phyloP scores from a whole-genome alignment of 768 basidiomycete genomes.

The Tephrocybe rancida region DNA sequence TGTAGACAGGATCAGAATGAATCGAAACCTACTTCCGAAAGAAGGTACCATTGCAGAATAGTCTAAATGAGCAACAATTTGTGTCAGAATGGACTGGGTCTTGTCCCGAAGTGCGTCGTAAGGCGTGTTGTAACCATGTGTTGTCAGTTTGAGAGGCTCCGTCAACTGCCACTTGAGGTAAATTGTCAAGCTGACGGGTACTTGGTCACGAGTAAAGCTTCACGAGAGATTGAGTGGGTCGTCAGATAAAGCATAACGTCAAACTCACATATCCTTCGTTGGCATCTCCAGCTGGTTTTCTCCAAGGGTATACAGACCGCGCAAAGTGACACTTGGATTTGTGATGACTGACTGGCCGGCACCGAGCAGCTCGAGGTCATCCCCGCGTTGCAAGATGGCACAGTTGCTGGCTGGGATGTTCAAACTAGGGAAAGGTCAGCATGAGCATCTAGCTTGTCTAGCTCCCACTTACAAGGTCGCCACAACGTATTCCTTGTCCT shows the following conservation, averaged over 20 bases:
- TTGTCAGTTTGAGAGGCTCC: conserved; percentile 65
- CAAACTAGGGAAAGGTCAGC: conserved; percentile 43
- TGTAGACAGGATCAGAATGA: conserved; percentile 20
- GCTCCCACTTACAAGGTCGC: conserved; percentile 66
- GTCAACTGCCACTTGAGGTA: conserved; percentile 77
- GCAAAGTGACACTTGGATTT: conserved; percentile 79
- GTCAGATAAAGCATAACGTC: neutral
- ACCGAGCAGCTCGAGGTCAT: conserved; percentile 75
- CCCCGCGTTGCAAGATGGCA: conserved; percentile 80
- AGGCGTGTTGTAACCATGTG: conserved; percentile 83
- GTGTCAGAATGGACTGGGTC: conserved; percentile 84
- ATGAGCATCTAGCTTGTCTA: neutral
- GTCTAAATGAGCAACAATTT: conserved; percentile 79
- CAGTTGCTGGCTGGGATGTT: conserved; percentile 88
- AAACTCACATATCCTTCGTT: conserved; percentile 78
- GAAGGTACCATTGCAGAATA: conserved; percentile 44
- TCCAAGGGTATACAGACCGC: conserved; percentile 78
- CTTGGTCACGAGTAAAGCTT: conserved; percentile 85
- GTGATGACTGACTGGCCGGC: conserved; percentile 88
- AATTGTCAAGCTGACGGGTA: conserved; percentile 81
- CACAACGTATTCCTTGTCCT: conserved; percentile 69
- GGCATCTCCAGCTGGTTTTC: conserved; percentile 89
- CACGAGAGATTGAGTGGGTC: conserved; percentile 1
- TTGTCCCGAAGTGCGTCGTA: conserved; percentile 81
- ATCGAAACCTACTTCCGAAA: neutral